These are phyloP conservation scores for Sporothrix euskadiensis DNA, from an alignment of 2,329 filamentous ascomycete genomes.

Conservation along the genomic window DNA sequence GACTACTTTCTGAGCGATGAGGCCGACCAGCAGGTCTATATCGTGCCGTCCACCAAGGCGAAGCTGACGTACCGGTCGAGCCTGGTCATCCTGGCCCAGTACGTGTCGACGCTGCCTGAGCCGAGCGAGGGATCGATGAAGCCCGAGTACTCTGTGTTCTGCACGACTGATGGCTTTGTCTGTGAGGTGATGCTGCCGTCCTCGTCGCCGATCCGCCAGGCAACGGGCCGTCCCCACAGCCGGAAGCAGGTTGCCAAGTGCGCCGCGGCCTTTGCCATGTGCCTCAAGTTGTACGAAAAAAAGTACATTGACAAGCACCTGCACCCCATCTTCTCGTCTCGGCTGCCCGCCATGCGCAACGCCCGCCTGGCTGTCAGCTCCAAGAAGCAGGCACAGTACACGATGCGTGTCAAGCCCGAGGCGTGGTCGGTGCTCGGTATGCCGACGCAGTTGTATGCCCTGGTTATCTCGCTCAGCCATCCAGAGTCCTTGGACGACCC, in stretches of 20 bases:
- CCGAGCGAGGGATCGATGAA: constrained; percentile 40
- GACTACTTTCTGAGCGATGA: constrained; percentile 57
- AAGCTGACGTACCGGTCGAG: constrained; percentile 77
- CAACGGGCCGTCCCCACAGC: constrained; percentile 61
- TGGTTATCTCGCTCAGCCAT: constrained; percentile 59
- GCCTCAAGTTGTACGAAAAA: constrained; percentile 65
- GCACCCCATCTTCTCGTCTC: constrained; percentile 69
- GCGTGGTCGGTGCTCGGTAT: constrained; percentile 62
- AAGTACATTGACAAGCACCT: constrained; percentile 72
- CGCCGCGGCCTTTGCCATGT: constrained; percentile 84
- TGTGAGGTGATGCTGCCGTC: constrained; percentile 80
- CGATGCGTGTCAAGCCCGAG: constrained; percentile 75
- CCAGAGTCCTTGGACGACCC: constrained; percentile 57
- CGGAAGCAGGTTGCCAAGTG: constrained; percentile 81
- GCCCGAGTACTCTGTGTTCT: constrained; percentile 62
- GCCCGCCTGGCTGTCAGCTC: constrained; percentile 78
- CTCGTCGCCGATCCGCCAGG: constrained; percentile 67
- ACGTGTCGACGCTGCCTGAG: constrained; percentile 67
- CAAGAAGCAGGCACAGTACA: constrained; percentile 72
- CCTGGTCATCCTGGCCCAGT: constrained; percentile 69
- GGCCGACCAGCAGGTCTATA: constrained; percentile 53
- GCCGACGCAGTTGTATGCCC: constrained; percentile 60
- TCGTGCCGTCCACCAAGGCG: constrained; percentile 67
- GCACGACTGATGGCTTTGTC: constrained; percentile 57
- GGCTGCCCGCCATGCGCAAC: constrained; percentile 80